Evolutionary conservation across 257 asterid genomes (phyloP).

Genomic region (Mentha longifolia): DNA sequence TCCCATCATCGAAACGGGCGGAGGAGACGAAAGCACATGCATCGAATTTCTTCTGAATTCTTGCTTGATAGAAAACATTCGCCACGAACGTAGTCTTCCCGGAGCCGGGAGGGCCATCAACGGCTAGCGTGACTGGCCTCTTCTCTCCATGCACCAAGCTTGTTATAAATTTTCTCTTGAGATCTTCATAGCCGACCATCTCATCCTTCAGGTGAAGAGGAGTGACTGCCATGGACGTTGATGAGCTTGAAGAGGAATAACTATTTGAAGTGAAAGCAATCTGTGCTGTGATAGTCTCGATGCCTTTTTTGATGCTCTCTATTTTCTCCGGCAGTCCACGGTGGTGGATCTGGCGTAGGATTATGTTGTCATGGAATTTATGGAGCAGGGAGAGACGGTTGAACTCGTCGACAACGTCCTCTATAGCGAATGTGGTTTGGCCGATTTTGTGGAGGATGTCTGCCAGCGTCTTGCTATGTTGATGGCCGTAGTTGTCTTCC

Average conservation of each 20-base stretch:
- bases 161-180: neutral
- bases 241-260: too few relatives aligned
- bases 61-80: constrained; percentile 24
- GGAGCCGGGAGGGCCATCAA: constrained; percentile 44
- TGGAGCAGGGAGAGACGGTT: constrained; percentile 32
- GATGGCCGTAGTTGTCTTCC: constrained; percentile 10
- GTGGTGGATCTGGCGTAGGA: constrained; percentile 18
- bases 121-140: constrained; percentile 29
- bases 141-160: constrained; percentile 21
- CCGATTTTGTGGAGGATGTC: constrained; percentile 18
- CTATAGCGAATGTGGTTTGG: constrained; percentile 31
- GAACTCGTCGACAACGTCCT: constrained; percentile 40
- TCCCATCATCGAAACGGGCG: neutral
- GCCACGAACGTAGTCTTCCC: constrained; percentile 40
- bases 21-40: constrained; percentile 40
- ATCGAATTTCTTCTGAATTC: constrained; percentile 30
- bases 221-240: neutral
- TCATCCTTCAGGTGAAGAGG: constrained; percentile 39
- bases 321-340: constrained; percentile 15
- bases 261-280: too few relatives aligned
- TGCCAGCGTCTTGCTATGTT: neutral
- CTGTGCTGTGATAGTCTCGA: neutral
- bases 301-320: neutral
- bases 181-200: constrained; percentile 40
- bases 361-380: constrained; percentile 6